phyloP scores from a whole-genome alignment of 192 early-diverging fungal genomes.

The Chytriomyces sp. region DNA sequence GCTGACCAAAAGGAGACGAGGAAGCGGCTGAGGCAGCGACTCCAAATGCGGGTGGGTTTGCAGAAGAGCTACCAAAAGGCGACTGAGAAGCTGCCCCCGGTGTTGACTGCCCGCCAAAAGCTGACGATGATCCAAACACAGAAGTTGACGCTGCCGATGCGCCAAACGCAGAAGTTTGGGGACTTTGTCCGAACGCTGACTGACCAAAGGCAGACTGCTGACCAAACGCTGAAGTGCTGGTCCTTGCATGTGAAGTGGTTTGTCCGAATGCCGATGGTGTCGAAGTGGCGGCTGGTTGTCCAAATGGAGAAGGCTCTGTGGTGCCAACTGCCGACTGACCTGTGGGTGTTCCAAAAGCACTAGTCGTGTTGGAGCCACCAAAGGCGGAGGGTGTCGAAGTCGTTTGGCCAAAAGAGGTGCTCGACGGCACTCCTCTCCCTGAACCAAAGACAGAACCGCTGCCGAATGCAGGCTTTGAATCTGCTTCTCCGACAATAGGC shows the following conservation, averaged over 20 bases:
- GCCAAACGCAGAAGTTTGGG: constrained; percentile 6
- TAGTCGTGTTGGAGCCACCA: neutral
- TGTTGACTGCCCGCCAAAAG: neutral
- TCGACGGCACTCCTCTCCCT: neutral
- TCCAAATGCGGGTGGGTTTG: constrained; percentile 12
- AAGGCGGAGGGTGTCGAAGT: neutral
- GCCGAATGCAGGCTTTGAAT: neutral
- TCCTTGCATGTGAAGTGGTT: neutral
- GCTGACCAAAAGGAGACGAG: neutral
- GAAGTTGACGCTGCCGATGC: neutral
- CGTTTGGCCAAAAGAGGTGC: neutral
- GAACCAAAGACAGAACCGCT: neutral
- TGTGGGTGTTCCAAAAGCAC: neutral
- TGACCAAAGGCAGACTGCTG: constrained; percentile 18
- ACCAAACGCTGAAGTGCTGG: constrained; percentile 8
- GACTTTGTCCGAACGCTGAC: constrained; percentile 16
- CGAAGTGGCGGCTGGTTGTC: neutral
- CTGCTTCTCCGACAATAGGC: no score
- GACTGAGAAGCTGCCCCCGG: constrained; percentile 13
- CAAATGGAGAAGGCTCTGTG: neutral
- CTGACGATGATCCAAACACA: neutral
- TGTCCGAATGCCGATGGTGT: constrained; percentile 19
- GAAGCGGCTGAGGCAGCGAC: neutral
- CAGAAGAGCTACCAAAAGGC: neutral
- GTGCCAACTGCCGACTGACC: neutral